Evolutionary conservation across 768 basidiomycete genomes (phyloP), one percentile per base, ranked within the genome.

Genomic region (Arthromyces matolae): DNA sequence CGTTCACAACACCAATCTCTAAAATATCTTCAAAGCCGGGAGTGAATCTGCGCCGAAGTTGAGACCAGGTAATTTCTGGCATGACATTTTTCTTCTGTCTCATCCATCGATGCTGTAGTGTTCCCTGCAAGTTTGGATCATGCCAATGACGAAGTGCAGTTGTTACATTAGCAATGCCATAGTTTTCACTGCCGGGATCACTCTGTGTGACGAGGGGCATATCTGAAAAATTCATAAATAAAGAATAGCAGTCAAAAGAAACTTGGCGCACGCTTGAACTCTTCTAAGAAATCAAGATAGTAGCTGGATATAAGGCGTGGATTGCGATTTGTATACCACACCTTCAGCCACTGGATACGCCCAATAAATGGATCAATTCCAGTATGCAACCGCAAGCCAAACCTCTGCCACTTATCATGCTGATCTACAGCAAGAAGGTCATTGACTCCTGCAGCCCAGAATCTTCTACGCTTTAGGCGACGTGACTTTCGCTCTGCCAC

Each of bases 171-270:
- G 75, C 77, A 28, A 76, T 61, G 0, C 68, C 63, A 49, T 66
- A 64, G 48, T 78, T 78, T 45, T 77, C 74, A 0, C 56, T 37
- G 0, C 75, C 75, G 71, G n/a, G n/a, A n/a, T n/a, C n/a, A n/a
- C n/a, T n/a, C n/a, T n/a, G n/a, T n/a, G n/a, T n/a, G n/a, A n/a
- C 50, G 0, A 76, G 48, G 1, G 74, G 69, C 5, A 76, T 57
- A 23, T 39, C 70, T 71, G 13, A 4, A 3, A 33, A 42, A 22
- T 22, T 16, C 49, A 42, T 19, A 35, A 22, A 35, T 47, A 42
- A 18, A 53, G 31, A 42, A 18, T 31, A 25, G 36, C 14, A 31
- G 28, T 41, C 42, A 49, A 8, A 47, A 44, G 24, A 1, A 18
- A 37, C 4, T 18, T 41, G 18, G 52, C 52, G 23, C 41, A 60